Conservation (phyloP, 768 basidiomycete species). For the Dacryopinax spathularia region DNA sequence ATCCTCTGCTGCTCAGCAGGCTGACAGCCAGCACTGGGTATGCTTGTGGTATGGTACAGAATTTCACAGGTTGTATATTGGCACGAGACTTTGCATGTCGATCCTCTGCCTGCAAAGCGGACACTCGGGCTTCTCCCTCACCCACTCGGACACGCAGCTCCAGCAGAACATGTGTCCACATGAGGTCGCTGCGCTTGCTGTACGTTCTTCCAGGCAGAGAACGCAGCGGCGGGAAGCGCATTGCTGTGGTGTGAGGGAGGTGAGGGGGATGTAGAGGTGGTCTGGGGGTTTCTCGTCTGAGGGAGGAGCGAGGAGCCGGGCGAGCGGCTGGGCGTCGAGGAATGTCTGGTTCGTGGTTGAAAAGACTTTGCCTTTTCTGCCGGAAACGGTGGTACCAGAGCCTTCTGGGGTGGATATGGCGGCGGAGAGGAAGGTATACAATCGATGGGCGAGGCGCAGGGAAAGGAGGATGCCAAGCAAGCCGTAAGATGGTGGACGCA, state of each 20-base stretch:
- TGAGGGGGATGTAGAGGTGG: constrained; percentile 48
- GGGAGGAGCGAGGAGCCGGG: not conserved
- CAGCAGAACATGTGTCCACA: constrained; percentile 86
- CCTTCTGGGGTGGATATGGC: constrained; percentile 25
- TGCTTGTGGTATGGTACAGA: too few species aligned
- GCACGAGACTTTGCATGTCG: constrained; percentile 51
- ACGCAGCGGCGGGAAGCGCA: constrained; percentile 59
- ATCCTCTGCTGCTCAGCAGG: too few species aligned
- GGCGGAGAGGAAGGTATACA: constrained; percentile 28
- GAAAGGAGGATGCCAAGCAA: constrained; percentile 61
- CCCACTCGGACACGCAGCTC: constrained; percentile 82
- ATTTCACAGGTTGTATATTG: constrained; percentile 75
- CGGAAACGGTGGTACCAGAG: constrained; percentile 29
- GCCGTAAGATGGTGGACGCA: constrained; percentile 73
- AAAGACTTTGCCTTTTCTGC: not conserved
- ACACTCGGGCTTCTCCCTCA: constrained; percentile 80
- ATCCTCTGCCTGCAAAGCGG: constrained; percentile 72
- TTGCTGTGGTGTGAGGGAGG: constrained; percentile 34
- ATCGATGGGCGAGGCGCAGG: constrained; percentile 48
- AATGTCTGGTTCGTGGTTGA: not conserved
- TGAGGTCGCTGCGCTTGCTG: constrained; percentile 67
- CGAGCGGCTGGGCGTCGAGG: constrained; percentile 7
- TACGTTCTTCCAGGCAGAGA: constrained; percentile 72
- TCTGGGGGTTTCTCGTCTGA: constrained; percentile 42
- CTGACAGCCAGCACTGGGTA: too few species aligned